These are phyloP conservation scores for Globisporangium orthogonon DNA, from an alignment of 352 stramenopile species.

Conservation along the genomic window DNA sequence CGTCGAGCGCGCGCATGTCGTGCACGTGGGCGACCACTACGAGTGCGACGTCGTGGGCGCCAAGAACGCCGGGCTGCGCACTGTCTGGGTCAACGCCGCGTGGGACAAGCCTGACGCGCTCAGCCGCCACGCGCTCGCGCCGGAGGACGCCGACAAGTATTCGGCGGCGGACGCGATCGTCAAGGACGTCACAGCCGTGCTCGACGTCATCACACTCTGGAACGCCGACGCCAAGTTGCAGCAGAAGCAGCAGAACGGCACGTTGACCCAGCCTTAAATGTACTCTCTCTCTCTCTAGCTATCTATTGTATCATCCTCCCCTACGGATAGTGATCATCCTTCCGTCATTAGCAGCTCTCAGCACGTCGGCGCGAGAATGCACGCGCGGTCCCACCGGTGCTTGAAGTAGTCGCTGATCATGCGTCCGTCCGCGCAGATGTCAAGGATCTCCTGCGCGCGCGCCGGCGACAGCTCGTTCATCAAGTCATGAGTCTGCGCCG, in stretches of 20 bases:
- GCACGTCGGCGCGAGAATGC: conserved; percentile 11
- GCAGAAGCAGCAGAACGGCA: background rate
- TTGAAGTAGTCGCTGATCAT: conserved; percentile 15
- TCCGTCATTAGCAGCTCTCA: background rate
- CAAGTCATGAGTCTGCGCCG: conserved; percentile 33
- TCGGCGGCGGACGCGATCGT: conserved; percentile 55
- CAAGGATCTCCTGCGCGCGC: conserved; percentile 8
- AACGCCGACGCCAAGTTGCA: conserved; percentile 18
- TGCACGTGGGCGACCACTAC: conserved; percentile 78
- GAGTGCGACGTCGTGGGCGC: conserved; percentile 58
- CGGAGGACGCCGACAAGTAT: conserved; percentile 14
- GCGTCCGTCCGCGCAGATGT: conserved; percentile 12
- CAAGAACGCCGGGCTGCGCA: conserved; percentile 50
- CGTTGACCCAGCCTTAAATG: background rate
- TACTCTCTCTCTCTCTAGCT: background rate
- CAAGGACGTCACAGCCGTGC: conserved; percentile 34
- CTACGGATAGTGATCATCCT: too few relatives aligned
- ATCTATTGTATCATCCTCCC: background rate
- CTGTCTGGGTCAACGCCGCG: conserved; percentile 56
- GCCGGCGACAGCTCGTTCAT: conserved; percentile 11
- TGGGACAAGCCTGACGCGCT: conserved; percentile 37
- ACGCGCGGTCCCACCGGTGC: conserved; percentile 13
- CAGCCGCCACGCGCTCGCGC: conserved; percentile 6
- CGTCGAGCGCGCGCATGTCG: conserved; percentile 30
- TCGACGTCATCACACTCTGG: conserved; percentile 38